These are phyloP conservation scores for Spergularia azorica DNA, from an alignment of 179 eudicot species.

Conservation along the genomic window DNA sequence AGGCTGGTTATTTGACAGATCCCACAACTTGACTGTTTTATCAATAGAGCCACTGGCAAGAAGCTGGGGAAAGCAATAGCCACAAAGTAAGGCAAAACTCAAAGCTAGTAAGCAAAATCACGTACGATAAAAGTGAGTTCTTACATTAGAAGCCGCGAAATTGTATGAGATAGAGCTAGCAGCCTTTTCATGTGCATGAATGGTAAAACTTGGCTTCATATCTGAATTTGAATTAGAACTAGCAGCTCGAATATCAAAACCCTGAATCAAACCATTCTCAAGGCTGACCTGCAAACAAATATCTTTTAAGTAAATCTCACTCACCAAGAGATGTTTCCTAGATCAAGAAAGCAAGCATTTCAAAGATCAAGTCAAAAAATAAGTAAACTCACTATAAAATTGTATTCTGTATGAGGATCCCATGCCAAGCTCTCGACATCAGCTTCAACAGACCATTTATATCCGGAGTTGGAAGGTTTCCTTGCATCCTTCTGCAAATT, in stretches of 20 bases:
- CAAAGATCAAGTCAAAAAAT: background rate
- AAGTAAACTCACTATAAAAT: conserved; percentile 64
- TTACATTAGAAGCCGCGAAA: conserved; percentile 68
- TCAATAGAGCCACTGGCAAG: conserved; percentile 93
- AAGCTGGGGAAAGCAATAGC: conserved; percentile 47
- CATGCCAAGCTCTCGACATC: conserved; percentile 95
- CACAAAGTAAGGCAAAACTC: conserved; percentile 25
- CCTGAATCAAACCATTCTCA: conserved; percentile 75
- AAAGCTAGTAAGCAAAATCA: conserved; percentile 2
- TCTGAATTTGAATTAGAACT: conserved; percentile 55
- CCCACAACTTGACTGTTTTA: conserved; percentile 93
- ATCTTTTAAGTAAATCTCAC: background rate
- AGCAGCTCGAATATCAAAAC: conserved; percentile 82
- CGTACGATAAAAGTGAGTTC: background rate
- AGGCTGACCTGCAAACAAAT: conserved; percentile 70
- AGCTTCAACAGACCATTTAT: conserved; percentile 77
- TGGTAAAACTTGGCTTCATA: conserved; percentile 64
- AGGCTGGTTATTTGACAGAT: conserved; percentile 77
- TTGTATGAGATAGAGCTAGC: conserved; percentile 77
- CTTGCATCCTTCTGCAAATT: conserved; percentile 79
- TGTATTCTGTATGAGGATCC: conserved; percentile 85
- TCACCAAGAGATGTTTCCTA: background rate
- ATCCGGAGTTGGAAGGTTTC: conserved; percentile 75
- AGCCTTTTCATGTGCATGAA: conserved; percentile 96
- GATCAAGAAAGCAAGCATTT: conserved; percentile 1